These are phyloP conservation scores for Candida maesae DNA, from an alignment of 805 yeast species.

Conservation along the genomic window DNA sequence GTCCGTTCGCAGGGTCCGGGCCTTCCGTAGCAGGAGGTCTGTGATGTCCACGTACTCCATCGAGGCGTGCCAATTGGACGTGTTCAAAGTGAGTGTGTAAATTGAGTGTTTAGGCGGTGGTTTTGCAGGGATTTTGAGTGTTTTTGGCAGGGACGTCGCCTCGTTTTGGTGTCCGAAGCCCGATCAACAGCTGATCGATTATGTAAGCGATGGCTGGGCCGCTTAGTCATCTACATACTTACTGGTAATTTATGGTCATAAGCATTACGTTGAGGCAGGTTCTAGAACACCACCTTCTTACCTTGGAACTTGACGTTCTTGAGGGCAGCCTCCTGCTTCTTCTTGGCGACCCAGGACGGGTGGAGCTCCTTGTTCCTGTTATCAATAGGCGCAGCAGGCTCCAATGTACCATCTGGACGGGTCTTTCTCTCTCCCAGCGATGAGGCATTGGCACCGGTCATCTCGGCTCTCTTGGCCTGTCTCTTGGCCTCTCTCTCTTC, in stretches of 20 bases:
- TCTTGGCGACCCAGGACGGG: constrained; percentile 98
- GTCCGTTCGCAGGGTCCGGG: constrained; percentile 41
- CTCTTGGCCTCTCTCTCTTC: constrained; percentile 73
- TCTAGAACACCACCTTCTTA: constrained; percentile 67
- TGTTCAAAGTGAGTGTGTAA: too few species aligned
- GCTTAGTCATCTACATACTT: background rate
- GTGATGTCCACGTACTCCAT: constrained; percentile 48
- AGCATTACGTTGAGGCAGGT: background rate
- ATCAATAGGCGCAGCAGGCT: too few species aligned
- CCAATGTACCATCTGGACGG: background rate
- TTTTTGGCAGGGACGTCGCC: too few species aligned
- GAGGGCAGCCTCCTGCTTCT: constrained; percentile 60
- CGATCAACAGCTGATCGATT: background rate
- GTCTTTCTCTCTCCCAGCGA: constrained; percentile 36
- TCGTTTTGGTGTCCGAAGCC: too few species aligned
- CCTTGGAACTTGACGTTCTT: constrained; percentile 72
- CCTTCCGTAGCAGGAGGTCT: constrained; percentile 38
- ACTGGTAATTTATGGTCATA: background rate
- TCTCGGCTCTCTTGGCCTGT: constrained; percentile 39
- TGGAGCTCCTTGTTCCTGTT: constrained; percentile 42
- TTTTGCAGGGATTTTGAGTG: too few species aligned
- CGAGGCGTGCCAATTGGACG: background rate
- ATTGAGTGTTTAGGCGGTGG: too few species aligned
- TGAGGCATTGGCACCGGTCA: constrained; percentile 36
- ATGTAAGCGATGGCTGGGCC: background rate